Conservation (phyloP, 2,329 filamentous ascomycete genomes). For the Cladosporium cucumerinum region DNA sequence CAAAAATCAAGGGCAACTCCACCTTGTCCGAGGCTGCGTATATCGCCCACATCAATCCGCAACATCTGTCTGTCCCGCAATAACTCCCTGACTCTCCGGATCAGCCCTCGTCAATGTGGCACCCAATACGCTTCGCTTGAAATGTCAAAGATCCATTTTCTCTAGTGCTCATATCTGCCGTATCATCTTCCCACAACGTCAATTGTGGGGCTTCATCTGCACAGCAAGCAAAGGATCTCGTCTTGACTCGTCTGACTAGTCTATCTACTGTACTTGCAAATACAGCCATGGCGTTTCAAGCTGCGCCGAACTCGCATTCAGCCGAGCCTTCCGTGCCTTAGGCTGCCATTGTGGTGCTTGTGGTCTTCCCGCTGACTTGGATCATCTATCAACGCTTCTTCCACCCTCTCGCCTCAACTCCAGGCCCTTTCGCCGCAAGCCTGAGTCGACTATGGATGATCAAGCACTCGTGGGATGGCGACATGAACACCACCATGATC, state of each 20-base stretch:
- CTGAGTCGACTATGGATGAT: slow-evolving; percentile 32
- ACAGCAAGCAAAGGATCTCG: background rate
- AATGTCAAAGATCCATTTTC: background rate
- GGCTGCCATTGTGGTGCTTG: slow-evolving; percentile 4
- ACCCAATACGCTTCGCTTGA: background rate
- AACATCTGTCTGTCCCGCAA: background rate
- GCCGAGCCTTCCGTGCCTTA: background rate
- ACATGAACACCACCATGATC: slow-evolving; percentile 27
- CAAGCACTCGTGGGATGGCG: slow-evolving; percentile 32
- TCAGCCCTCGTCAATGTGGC: background rate
- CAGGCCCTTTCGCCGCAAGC: slow-evolving; percentile 28
- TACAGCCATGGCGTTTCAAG: background rate
- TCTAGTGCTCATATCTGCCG: background rate
- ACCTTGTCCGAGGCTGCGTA: background rate
- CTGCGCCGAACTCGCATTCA: background rate
- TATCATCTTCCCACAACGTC: background rate
- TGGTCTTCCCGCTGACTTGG: slow-evolving; percentile 19
- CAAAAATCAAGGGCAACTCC: background rate
- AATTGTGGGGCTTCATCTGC: background rate
- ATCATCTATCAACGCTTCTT: slow-evolving; percentile 27
- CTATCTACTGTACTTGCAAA: background rate
- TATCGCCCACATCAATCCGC: background rate
- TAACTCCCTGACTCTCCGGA: background rate
- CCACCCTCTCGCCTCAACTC: slow-evolving; percentile 28
- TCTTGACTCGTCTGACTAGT: background rate